Conservation (phyloP, 2,329 filamentous ascomycete species). For the Arthrobotrys megalospora region DNA sequence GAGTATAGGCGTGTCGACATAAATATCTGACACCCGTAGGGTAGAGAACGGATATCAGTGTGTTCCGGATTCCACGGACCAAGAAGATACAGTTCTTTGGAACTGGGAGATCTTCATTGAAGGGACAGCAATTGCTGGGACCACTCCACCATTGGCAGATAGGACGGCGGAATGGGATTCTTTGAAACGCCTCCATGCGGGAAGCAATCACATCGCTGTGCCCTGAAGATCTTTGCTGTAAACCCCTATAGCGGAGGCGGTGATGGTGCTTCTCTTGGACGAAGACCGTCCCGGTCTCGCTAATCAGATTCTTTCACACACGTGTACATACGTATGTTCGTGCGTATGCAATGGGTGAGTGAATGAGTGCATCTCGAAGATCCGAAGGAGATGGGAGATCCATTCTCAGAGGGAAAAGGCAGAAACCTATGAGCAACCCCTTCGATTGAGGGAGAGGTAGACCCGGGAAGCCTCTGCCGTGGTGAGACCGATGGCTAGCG, state of each 20-base stretch:
- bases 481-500: neutral
- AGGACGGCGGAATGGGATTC: neutral
- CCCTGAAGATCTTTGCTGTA: constrained; percentile 39
- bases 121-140: neutral
- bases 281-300: constrained; percentile 8
- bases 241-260: constrained; percentile 14
- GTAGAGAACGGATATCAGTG: neutral
- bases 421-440: constrained; percentile 2
- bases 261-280: constrained; percentile 31
- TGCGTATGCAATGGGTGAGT: neutral
- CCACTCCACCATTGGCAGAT: constrained; percentile 1
- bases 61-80: constrained; percentile 34
- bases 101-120: neutral
- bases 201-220: constrained; percentile 1
- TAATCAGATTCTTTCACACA: neutral
- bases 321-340: neutral
- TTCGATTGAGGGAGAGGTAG: neutral
- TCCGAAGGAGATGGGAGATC: constrained; percentile 11
- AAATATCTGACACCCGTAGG: constrained; percentile 24
- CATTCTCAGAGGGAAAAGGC: constrained; percentile 32
- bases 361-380: neutral
- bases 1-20: constrained; percentile 9
- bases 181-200: constrained; percentile 33
- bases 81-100: constrained; percentile 26
- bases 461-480: constrained; percentile 29